These are phyloP conservation scores for Scheffersomyces segobiensis DNA, from an alignment of 1,139 yeast genomes.

Conservation along the genomic window DNA sequence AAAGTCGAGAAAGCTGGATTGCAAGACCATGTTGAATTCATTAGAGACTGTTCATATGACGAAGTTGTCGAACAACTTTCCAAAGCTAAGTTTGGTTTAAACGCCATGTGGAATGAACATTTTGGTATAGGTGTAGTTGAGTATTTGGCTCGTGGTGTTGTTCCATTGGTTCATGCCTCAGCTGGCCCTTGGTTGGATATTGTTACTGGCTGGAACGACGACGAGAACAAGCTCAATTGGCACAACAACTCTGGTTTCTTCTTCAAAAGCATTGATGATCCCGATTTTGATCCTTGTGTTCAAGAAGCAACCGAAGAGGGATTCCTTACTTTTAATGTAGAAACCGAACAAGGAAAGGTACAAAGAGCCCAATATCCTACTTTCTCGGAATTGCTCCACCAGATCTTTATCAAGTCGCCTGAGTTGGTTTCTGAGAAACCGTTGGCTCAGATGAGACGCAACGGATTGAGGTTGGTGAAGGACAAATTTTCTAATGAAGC, in stretches of 20 bases:
- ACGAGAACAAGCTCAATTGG: conserved; percentile 21
- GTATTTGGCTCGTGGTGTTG: conserved; percentile 80
- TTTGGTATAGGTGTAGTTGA: conserved; percentile 98
- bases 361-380: conserved; percentile 33
- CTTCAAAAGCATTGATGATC: conserved; percentile 55
- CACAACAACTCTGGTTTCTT: conserved; percentile 66
- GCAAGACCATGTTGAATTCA: conserved; percentile 55
- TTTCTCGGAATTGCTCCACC: conserved; percentile 35
- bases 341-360: conserved; percentile 10
- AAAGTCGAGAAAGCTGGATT: conserved; percentile 52
- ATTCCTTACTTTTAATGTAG: conserved; percentile 14
- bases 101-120: conserved; percentile 99
- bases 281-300: conserved; percentile 58
- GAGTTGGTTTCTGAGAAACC: conserved; percentile 34
- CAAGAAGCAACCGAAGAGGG: conserved; percentile 3
- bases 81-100: conserved; percentile 74
- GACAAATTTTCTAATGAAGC: conserved; percentile 68
- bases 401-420: conserved; percentile 44
- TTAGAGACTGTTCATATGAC: conserved; percentile 74
- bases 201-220: conserved; percentile 36
- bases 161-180: conserved; percentile 90
- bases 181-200: conserved; percentile 94
- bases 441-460: conserved; percentile 45
- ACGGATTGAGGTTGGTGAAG: conserved; percentile 52
- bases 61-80: conserved; percentile 56